Conservation (phyloP, 2,329 filamentous ascomycete genomes). For the Calonectria montana region DNA sequence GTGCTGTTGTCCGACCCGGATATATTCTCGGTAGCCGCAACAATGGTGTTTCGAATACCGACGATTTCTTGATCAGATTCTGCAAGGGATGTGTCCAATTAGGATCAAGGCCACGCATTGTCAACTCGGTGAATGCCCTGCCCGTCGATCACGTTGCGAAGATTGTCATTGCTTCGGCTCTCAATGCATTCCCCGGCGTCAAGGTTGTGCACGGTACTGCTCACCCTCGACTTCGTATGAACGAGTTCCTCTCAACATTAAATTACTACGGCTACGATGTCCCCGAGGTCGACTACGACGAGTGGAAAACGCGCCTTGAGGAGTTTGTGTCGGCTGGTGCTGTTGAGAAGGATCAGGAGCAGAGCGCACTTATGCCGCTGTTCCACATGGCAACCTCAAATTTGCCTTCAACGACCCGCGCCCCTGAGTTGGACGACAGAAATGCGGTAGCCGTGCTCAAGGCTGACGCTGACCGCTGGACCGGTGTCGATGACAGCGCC, state of each 20-base stretch:
- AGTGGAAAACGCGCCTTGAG: constrained; percentile 46
- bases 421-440: constrained; percentile 73
- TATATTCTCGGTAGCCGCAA: constrained; percentile 82
- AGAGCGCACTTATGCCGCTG: constrained; percentile 66
- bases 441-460: constrained; percentile 75
- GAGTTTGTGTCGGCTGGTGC: constrained; percentile 25
- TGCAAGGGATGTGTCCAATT: constrained; percentile 90
- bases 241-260: constrained; percentile 77
- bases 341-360: constrained; percentile 37
- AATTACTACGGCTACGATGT: constrained; percentile 79
- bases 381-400: constrained; percentile 79
- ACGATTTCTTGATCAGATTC: constrained; percentile 91
- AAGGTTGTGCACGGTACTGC: constrained; percentile 82
- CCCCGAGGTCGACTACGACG: constrained; percentile 76
- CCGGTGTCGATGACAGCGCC: constrained; percentile 65
- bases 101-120: constrained; percentile 76
- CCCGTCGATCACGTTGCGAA: constrained; percentile 86
- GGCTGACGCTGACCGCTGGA: constrained; percentile 69
- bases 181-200: constrained; percentile 68
- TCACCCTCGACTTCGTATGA: constrained; percentile 82
- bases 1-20: constrained; percentile 84
- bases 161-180: constrained; percentile 75
- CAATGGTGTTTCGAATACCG: constrained; percentile 79
- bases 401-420: constrained; percentile 74
- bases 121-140: constrained; percentile 89